phyloP scores from a whole-genome alignment of 306 rosid genomes.

The Ochetophila trinervis region DNA sequence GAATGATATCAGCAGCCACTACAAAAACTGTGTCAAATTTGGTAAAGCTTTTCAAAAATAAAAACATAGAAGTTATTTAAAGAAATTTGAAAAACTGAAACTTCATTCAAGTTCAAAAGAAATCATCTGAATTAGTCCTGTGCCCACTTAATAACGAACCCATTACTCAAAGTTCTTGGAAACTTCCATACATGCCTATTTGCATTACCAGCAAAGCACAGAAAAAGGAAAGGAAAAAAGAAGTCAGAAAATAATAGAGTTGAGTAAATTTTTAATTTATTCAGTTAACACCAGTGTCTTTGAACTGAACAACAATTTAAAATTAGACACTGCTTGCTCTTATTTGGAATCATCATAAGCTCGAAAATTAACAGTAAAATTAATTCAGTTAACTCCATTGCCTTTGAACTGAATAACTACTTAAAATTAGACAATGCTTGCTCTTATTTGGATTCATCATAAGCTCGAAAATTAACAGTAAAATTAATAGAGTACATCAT shows the following conservation, averaged over 20 bases:
- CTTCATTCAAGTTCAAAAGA: no score
- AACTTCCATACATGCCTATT: background rate
- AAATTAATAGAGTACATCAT: background rate
- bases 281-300: background rate
- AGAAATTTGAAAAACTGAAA: no score
- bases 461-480: conserved; percentile 4
- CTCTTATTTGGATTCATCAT: no score
- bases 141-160: background rate
- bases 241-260: background rate
- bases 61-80: no score
- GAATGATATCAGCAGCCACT: background rate
- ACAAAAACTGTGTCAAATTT: background rate
- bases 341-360: background rate
- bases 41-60: no score
- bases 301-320: background rate
- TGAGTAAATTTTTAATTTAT: background rate
- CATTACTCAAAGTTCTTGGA: background rate
- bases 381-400: background rate
- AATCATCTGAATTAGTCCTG: background rate
- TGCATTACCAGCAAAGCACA: no score
- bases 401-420: background rate
- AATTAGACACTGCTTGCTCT: background rate
- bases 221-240: no score
- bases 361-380: conserved; percentile 3
- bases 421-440: background rate